Conservation (phyloP, 208 protist species). For the Angomonas deanei region DNA sequence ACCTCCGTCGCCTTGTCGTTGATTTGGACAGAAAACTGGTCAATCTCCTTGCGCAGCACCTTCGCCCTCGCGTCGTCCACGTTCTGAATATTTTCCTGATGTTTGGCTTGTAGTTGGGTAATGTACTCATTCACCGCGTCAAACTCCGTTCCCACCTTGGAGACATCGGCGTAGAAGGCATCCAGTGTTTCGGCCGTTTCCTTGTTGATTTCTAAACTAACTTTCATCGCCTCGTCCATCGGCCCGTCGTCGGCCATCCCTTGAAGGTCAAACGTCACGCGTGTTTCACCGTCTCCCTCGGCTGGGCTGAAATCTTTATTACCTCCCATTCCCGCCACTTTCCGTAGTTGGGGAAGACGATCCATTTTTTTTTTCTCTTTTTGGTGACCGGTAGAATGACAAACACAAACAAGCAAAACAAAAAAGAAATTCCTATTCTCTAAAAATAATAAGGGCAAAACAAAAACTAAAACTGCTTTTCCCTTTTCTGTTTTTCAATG, state of each 20-base stretch:
- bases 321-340: conserved; percentile 11
- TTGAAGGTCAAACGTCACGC: conserved; percentile 6
- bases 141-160: conserved; percentile 20
- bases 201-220: conserved; percentile 38
- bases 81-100: conserved; percentile 67
- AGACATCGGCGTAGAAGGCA: conserved; percentile 60
- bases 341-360: conserved; percentile 13
- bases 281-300: background rate
- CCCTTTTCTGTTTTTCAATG: too few species aligned
- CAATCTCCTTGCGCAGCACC: conserved; percentile 52
- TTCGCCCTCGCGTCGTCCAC: conserved; percentile 53
- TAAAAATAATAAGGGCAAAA: too few species aligned
- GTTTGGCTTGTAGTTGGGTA: conserved; percentile 45
- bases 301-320: background rate
- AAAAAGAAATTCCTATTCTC: too few species aligned
- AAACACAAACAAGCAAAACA: too few species aligned
- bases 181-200: conserved; percentile 59
- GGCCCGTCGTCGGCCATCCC: conserved; percentile 20
- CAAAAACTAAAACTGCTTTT: too few species aligned
- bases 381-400: too few species aligned
- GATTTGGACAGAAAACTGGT: conserved; percentile 44
- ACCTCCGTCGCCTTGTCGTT: conserved; percentile 28
- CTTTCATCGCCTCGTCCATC: conserved; percentile 21
- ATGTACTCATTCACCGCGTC: conserved; percentile 30
- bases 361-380: too few species aligned